A percentile compares a stretch with the other conserved stretches of the same genome.
Evolutionary conservation across 257 asterid species (phyloP).

Genomic region (Petunia secreta): DNA sequence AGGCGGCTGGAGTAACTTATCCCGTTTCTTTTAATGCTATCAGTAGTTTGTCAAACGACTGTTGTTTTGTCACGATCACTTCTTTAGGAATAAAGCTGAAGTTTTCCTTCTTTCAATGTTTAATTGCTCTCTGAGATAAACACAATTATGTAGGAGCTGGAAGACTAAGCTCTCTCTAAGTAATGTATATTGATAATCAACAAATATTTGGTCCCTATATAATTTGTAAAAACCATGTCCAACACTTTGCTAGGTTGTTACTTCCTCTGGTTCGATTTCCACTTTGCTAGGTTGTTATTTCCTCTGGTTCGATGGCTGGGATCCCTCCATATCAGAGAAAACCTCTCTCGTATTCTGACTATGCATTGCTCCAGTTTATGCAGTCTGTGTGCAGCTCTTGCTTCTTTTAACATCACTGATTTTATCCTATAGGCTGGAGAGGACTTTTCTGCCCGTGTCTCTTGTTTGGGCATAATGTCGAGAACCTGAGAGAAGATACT

Average conservation of each 20-base stretch:
- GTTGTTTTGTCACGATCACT: too few relatives aligned
- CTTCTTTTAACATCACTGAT: neutral
- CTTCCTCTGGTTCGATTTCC: neutral
- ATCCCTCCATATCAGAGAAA: slow-evolving; percentile 19
- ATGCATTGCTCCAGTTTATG: neutral
- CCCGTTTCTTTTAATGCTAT: too few relatives aligned
- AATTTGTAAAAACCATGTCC: neutral
- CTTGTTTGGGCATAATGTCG: slow-evolving; percentile 33
- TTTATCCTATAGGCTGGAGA: slow-evolving; percentile 29
- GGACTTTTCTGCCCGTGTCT: slow-evolving; percentile 31
- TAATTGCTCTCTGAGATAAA: neutral
- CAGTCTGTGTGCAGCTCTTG: neutral
- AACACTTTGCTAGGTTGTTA: neutral
- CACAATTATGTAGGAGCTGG: neutral
- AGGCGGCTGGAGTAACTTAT: too few relatives aligned
- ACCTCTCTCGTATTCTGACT: neutral
- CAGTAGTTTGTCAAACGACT: too few relatives aligned
- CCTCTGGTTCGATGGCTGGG: neutral
- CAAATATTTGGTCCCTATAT: neutral
- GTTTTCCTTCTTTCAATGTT: too few relatives aligned
- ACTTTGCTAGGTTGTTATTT: neutral
- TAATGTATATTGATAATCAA: slow-evolving; percentile 1
- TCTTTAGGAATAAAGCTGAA: too few relatives aligned
- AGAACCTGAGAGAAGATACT: slow-evolving; percentile 76
- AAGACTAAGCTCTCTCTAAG: neutral